Base-by-base conservation (phyloP, 2,329 filamentous ascomycete species). In the Aspergillus costaricaensis region DNA sequence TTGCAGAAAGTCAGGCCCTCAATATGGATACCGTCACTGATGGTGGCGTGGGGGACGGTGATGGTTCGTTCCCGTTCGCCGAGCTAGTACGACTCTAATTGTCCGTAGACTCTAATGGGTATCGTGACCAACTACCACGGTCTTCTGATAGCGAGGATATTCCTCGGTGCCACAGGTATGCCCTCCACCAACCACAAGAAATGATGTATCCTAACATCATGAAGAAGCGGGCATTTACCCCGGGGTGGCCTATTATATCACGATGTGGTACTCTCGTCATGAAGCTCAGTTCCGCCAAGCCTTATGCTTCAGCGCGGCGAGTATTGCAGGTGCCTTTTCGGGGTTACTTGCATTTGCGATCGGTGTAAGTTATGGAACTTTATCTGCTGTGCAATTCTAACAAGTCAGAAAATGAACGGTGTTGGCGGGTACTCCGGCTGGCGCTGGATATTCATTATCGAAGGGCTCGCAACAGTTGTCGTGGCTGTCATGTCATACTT, bases 271-370 rank as follows among this genome's bases (percentile, higher is more conserved):
- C 54, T 76, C 75, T 3, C 73, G 79, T 5, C 72, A 73, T 39
- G 76, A 80, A 54, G 72, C 76, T 2, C 80, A 82, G 49, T 70
- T 73, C 54, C 73, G 81, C 10, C 74, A 79, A 43, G 78, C 80
- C 5, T 68, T 82, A 1, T 79, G 81, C 69, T 82, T 82, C 66
- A 79, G 76, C 51, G 79, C 81, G 0, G 78, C 79, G 2, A 79
- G 76, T 43, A 68, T 84, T 49, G 81, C 82, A 1, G 82, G 83
- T n/a, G 81, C 80, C 1, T 82, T 85, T 51, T 79, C 79, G 2
- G 83, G 83, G 0, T 70, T 85, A 17, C 70, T 85, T 0, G 83
- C 83, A 2, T 83, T 77, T 62, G 82, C 72, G 2, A 83, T 85
- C 41, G 78, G 77, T 2, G 74, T 76, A 71, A 12, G 75, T 71